phyloP scores from a whole-genome alignment of 768 basidiomycete species.

The Rhodotorula diobovata region DNA sequence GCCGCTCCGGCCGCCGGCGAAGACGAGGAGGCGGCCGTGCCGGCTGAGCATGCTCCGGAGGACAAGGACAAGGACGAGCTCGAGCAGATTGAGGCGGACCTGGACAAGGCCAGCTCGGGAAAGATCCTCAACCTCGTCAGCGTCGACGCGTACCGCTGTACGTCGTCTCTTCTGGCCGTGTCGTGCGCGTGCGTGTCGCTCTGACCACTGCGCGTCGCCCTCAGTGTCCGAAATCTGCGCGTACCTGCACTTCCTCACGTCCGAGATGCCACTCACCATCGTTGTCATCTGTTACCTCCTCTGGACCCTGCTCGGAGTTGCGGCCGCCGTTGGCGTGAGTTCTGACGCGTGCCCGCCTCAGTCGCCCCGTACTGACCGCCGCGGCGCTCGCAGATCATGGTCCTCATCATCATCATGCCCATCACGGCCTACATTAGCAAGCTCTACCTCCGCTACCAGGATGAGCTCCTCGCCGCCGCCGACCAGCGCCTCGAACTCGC shows the following conservation, averaged over 20 bases:
- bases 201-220: background rate
- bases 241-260: conserved; percentile 40
- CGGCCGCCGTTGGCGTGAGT: conserved; percentile 39
- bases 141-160: conserved; percentile 38
- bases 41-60: background rate
- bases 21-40: background rate
- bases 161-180: background rate
- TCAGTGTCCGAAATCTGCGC: conserved; percentile 39
- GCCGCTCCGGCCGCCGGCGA: background rate
- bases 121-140: conserved; percentile 44
- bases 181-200: background rate
- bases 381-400: conserved; percentile 18
- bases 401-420: conserved; percentile 39
- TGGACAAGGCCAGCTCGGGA: conserved; percentile 36
- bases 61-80: conserved; percentile 15
- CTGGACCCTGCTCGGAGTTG: conserved; percentile 35
- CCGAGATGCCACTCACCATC: conserved; percentile 35
- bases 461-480: conserved; percentile 47
- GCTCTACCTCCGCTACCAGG: conserved; percentile 41
- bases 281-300: conserved; percentile 31
- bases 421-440: conserved; percentile 31
- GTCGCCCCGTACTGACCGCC: background rate
- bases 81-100: conserved; percentile 6
- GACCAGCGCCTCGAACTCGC: conserved; percentile 49
- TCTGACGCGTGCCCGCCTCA: no score